Evolutionary conservation across 345 rosid species (phyloP), one percentile per base, ranked within the genome.

Genomic region (Euphorbia peplus): DNA sequence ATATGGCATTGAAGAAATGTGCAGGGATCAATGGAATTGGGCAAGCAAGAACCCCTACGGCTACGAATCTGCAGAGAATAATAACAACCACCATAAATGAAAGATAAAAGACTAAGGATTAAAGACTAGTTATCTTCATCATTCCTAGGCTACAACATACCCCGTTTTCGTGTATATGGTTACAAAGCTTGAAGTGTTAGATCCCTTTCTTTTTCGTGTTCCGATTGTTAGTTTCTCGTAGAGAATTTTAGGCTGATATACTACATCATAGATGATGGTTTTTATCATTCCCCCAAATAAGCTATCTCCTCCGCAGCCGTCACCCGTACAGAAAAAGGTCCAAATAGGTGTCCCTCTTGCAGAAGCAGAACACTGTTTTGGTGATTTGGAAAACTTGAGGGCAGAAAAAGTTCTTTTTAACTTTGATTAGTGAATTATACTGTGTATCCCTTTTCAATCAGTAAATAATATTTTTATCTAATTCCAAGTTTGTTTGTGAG

Each of bases 1-100:
- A 53, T 88, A 77, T 25, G 95, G 91, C 16, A 77, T 91, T 3
- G 95, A 86, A 39, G 97, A 95, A 70, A 91, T 95, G 99, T 95
- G 99, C 70, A 81, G 90, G 68, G 99, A 91, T 76, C 88, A 85
- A 48, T 91, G 97, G 97, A 88, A 89, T 73, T 91, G 99, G 96
- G 95, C 97, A 0, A 85, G 91, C 84, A 87, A 95, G 76, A 90
- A 95, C 70, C 97, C 98, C 7, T 86, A 88, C 47, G 99, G 99
- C 68, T 90, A 91, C 51, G 96, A 62, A 65, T 78, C 96, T 37
- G 62, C 88, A 11, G 75, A 79, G 44, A 39, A 57, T 30, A 71
- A 77, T 10, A 32, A 32, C 37, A 2, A 32, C 37, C 35, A 57
- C 42, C 68, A 77, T 10, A 61, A 72, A 28, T 76, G 72, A 79